A percentile compares a stretch with the other conserved stretches of the same genome.
Evolutionary conservation across 2,329 filamentous ascomycete genomes (phyloP).

Genomic region (Colletotrichum endophyticum): DNA sequence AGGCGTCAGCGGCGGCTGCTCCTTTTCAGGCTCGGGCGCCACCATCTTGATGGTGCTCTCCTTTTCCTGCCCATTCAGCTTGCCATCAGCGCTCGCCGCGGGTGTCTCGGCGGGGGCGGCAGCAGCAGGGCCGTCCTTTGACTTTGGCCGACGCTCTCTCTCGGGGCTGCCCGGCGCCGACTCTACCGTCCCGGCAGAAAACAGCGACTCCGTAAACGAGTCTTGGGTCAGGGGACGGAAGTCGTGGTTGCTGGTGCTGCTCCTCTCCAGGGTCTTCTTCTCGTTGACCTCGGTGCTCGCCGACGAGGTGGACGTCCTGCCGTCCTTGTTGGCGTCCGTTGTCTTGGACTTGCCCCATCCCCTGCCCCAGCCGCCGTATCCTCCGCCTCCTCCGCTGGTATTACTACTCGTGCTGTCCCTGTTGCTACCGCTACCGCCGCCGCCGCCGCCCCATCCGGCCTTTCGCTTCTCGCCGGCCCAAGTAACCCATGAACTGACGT

Average conservation of each 20-base stretch:
- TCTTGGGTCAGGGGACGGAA: slow-evolving; percentile 40
- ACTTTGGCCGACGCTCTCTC: background rate
- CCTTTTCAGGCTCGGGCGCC: background rate
- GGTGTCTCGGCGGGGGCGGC: background rate
- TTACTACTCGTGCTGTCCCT: slow-evolving; percentile 8
- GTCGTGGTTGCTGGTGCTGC: background rate
- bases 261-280: background rate
- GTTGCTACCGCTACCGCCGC: background rate
- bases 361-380: slow-evolving; percentile 37
- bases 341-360: slow-evolving; percentile 28
- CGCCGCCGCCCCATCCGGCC: slow-evolving; percentile 38
- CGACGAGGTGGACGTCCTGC: slow-evolving; percentile 17
- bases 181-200: slow-evolving; percentile 36
- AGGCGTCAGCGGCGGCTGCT: background rate
- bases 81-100: background rate
- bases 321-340: slow-evolving; percentile 24
- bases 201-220: slow-evolving; percentile 50
- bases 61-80: background rate
- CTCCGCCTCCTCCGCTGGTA: background rate
- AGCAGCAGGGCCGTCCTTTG: background rate
- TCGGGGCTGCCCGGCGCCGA: slow-evolving; percentile 5
- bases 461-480: slow-evolving; percentile 81
- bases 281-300: background rate
- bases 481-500: slow-evolving; percentile 71
- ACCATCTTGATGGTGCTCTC: background rate